Evolutionary conservation across 257 asterid species (phyloP).

Genomic region (Phtheirospermum japonicum): DNA sequence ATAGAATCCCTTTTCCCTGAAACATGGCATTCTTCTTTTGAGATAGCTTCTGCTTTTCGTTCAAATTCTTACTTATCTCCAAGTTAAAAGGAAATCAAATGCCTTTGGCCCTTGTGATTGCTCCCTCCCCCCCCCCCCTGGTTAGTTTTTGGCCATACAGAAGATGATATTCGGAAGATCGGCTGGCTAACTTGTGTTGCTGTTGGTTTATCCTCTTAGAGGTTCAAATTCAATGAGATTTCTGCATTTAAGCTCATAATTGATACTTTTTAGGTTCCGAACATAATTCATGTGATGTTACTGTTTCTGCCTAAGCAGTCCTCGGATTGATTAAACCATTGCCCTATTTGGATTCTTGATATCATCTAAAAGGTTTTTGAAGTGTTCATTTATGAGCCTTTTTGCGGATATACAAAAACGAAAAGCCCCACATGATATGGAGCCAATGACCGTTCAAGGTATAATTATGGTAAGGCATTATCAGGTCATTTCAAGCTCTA

Average conservation of each 20-base stretch:
- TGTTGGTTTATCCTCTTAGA: not conserved
- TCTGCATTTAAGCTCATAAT: not conserved
- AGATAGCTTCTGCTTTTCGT: not conserved
- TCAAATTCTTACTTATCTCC: too few relatives aligned
- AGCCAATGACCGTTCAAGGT: too few relatives aligned
- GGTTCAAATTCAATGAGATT: not conserved
- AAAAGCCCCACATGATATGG: too few relatives aligned
- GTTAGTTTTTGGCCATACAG: not conserved
- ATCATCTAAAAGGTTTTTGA: not conserved
- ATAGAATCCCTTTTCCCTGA: too few relatives aligned
- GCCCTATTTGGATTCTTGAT: not conserved
- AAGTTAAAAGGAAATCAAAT: too few relatives aligned
- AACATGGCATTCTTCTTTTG: not conserved
- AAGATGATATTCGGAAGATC: not conserved
- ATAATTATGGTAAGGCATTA: too few relatives aligned
- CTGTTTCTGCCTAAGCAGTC: not conserved
- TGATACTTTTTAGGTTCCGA: not conserved
- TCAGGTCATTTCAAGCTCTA: too few relatives aligned
- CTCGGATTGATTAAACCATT: not conserved
- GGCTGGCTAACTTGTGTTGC: not conserved
- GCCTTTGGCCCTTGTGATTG: too few relatives aligned
- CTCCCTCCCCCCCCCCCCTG: too few relatives aligned
- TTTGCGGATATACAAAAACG: constrained; percentile 1
- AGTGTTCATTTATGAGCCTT: not conserved
- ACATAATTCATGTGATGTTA: not conserved